Evolutionary conservation across 257 asterid species (phyloP), one percentile per base, ranked within the genome.

Genomic region (Solanum piurae): DNA sequence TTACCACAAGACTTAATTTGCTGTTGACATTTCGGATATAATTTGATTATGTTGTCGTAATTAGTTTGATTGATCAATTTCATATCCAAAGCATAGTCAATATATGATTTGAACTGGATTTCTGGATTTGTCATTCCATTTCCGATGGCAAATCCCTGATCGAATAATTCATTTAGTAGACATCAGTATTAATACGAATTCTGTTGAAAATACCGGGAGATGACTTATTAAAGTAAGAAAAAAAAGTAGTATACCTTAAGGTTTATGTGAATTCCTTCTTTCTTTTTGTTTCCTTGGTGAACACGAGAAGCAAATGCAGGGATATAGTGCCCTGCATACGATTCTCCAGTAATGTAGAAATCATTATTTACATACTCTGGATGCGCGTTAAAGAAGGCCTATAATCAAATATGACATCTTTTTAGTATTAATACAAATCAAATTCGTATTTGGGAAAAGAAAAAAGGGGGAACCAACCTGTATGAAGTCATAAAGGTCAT

Each of bases 281-380:
- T 90, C 68, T 90, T 88, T 77, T 91, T 93, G 91, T 93, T 93
- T 88, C 93, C 95, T 85, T 86, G 91, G 91, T 90, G 88, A 75
- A 93, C 90, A 42, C 94, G 90, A 52, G 94, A 25, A 49, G 95
- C 94, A 69, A 91, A 93, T 42, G 94, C 94, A 18, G 94, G 95
- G 79, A 92, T 91, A 20, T 92, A 93, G 68, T 93, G 95, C 69
- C 94, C 95, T 12, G 94, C 95, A 87, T 91, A 93, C 16, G 95
- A 92, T 90, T 93, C 94, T 76, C 95, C 94, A 5, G 93, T 92
- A 7, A 93, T 92, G 93, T 88, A 93, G 38, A 93, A 93, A 34
- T 93, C 92, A 7, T 89, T 93, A 89, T 89, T 89, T 64, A 66
- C 44, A 66, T 74, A 92, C 87, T 93, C 82, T 23, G 94, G 94